Conservation (phyloP, 2,329 filamentous ascomycete species). For the Lachnellula occidentalis region DNA sequence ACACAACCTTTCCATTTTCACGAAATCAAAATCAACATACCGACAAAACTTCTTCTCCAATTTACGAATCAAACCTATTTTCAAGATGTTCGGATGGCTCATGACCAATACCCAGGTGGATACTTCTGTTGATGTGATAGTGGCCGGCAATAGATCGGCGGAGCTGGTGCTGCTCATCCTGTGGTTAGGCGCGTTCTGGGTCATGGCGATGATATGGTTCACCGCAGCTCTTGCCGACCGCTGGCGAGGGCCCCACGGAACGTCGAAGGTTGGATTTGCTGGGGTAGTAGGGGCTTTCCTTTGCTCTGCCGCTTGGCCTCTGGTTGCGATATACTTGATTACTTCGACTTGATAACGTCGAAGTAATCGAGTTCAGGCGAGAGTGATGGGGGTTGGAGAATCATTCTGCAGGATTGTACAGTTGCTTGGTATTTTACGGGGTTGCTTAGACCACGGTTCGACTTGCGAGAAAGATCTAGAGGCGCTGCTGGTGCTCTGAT, state of each 20-base stretch:
- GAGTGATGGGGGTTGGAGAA: not conserved
- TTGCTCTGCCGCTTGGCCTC: conserved; percentile 7
- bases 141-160: not conserved
- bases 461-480: no score
- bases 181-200: not conserved
- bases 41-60: not conserved
- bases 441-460: no score
- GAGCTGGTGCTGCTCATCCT: not conserved
- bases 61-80: not conserved
- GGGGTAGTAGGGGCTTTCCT: conserved; percentile 3
- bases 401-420: not conserved
- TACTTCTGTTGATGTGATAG: conserved; percentile 1
- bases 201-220: conserved; percentile 5
- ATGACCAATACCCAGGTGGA: not conserved
- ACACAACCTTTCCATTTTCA: not conserved
- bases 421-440: no score
- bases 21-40: not conserved
- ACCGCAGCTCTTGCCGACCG: conserved; percentile 6
- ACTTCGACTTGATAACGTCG: not conserved
- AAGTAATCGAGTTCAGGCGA: not conserved
- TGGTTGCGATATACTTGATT: conserved; percentile 5
- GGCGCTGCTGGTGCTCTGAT: no score
- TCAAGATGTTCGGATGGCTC: conserved; percentile 6
- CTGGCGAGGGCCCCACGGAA: conserved; percentile 8
- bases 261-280: not conserved